Conservation (phyloP, 1,139 yeast genomes). For the Protomyces pachydermus region DNA sequence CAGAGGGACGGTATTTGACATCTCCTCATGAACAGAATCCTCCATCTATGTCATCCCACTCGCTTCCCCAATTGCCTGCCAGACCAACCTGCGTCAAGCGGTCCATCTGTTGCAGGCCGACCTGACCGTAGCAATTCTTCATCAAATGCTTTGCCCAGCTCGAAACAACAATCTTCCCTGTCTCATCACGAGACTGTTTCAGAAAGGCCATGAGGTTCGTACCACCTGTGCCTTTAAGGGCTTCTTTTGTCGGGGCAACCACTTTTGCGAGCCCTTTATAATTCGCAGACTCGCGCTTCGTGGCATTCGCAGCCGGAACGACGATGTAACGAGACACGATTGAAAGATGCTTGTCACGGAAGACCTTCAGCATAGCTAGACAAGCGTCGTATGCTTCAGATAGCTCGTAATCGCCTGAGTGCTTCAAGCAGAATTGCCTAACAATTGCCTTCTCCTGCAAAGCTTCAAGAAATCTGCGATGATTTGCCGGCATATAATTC, state of each 20-base stretch:
- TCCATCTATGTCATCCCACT: conserved; percentile 12
- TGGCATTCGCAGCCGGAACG: conserved; percentile 55
- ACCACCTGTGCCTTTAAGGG: conserved; percentile 86
- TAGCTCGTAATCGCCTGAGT: conserved; percentile 50
- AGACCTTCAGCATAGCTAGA: conserved; percentile 78
- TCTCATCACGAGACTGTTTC: conserved; percentile 93
- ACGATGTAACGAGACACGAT: conserved; percentile 82
- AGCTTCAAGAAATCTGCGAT: conserved; percentile 63
- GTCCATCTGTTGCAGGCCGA: conserved; percentile 13
- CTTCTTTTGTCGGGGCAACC: conserved; percentile 43
- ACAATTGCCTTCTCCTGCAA: conserved; percentile 55
- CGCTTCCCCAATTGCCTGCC: conserved; percentile 19
- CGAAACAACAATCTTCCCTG: conserved; percentile 88
- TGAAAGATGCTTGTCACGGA: conserved; percentile 89
- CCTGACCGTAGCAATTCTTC: conserved; percentile 9
- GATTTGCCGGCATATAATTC: conserved; percentile 81
- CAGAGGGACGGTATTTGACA: neutral
- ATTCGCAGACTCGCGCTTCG: conserved; percentile 35
- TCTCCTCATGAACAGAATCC: conserved; percentile 5
- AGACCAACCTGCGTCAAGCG: conserved; percentile 14
- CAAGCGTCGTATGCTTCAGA: conserved; percentile 76
- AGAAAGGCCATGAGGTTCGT: conserved; percentile 85
- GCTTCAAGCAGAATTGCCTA: conserved; percentile 54
- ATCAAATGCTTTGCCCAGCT: conserved; percentile 71
- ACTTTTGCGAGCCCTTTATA: conserved; percentile 34